Conservation (phyloP, 805 yeast genomes). For the Limtongia smithiae region DNA sequence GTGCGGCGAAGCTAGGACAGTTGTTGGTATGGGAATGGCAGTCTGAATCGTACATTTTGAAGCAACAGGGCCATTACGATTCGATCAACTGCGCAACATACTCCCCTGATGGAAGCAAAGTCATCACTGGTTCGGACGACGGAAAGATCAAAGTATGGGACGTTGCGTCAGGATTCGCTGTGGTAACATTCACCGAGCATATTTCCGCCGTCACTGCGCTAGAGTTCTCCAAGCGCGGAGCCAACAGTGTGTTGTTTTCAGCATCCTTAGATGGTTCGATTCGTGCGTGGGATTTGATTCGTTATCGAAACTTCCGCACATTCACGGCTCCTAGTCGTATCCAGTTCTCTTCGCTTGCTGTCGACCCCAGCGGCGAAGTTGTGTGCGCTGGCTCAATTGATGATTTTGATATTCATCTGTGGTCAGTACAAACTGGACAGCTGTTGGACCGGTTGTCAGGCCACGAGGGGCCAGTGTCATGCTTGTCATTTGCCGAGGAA, state of each 20-base stretch:
- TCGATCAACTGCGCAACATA: constrained; percentile 77
- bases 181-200: constrained; percentile 89
- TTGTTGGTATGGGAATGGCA: constrained; percentile 97
- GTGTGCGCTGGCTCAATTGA: constrained; percentile 93
- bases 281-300: constrained; percentile 91
- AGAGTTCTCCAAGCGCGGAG: constrained; percentile 83
- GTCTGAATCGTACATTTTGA: constrained; percentile 88
- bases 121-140: constrained; percentile 93
- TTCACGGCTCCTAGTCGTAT: constrained; percentile 87
- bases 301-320: constrained; percentile 91
- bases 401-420: constrained; percentile 83
- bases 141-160: constrained; percentile 98
- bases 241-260: constrained; percentile 70
- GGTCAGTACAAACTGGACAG: constrained; percentile 97
- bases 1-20: constrained; percentile 88
- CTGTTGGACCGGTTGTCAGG: constrained; percentile 83
- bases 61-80: constrained; percentile 97
- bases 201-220: constrained; percentile 83
- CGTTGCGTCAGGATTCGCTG: constrained; percentile 82
- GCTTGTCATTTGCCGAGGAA: constrained; percentile 78
- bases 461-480: constrained; percentile 93
- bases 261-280: constrained; percentile 95
- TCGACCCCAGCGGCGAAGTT: constrained; percentile 95
- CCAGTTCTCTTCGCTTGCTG: constrained; percentile 85
- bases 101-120: constrained; percentile 90